Percentiles rank a stretch among this genome's conserved stretches.
These are phyloP conservation scores for Mycena vulgaris DNA, from an alignment of 768 basidiomycete species.

Conservation along the genomic window DNA sequence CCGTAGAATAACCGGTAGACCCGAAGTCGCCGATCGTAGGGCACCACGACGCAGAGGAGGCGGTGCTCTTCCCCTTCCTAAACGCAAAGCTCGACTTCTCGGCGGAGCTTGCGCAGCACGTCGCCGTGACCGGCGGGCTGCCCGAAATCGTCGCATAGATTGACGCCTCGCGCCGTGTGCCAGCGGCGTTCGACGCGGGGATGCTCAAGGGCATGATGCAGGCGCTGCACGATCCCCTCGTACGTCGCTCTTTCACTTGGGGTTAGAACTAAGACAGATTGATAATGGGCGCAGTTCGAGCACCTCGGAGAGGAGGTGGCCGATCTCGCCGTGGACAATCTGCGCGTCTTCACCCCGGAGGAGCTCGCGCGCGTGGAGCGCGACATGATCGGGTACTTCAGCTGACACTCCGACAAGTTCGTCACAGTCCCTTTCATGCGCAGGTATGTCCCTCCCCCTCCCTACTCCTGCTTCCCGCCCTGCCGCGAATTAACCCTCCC, in stretches of 20 bases:
- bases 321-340: not conserved
- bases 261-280: not conserved
- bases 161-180: not conserved
- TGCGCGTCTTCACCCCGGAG: not conserved
- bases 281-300: not conserved
- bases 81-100: not conserved
- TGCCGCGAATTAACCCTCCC: no score
- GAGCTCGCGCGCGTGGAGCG: not conserved
- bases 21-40: not conserved
- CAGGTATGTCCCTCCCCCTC: not conserved
- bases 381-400: slow-evolving; percentile 2
- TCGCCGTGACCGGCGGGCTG: not conserved
- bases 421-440: not conserved
- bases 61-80: not conserved
- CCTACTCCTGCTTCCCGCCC: not conserved
- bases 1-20: no score
- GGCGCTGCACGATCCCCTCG: not conserved
- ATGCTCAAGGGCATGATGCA: not conserved
- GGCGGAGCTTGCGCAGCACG: not conserved
- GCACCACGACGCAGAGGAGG: not conserved
- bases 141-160: not conserved
- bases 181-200: not conserved
- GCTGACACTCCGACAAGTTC: not conserved
- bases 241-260: not conserved
- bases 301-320: not conserved